Conservation (phyloP, 2,329 filamentous ascomycete species). For the Fusarium armeniacum region DNA sequence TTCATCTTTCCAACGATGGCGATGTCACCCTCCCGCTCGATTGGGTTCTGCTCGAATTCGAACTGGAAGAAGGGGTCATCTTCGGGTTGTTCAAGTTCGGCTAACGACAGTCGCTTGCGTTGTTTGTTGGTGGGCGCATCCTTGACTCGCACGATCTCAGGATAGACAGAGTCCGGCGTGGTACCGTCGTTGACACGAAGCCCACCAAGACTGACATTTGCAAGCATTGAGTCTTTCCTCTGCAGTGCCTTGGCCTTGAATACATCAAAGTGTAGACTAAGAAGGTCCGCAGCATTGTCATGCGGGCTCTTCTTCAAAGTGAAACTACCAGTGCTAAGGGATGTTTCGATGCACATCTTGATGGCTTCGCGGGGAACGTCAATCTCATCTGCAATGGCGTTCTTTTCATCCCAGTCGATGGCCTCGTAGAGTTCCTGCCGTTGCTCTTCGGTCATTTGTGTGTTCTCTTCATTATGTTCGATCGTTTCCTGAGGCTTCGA, state of each 20-base stretch:
- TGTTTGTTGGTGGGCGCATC: conserved; percentile 73
- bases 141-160: conserved; percentile 96
- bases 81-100: conserved; percentile 65
- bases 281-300: conserved; percentile 78
- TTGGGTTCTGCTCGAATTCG: conserved; percentile 92
- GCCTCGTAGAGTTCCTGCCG: conserved; percentile 96
- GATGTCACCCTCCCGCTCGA: conserved; percentile 92
- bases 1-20: conserved; percentile 92
- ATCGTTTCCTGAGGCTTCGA: conserved; percentile 74
- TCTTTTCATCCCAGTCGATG: conserved; percentile 98
- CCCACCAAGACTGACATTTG: conserved; percentile 90
- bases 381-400: conserved; percentile 86
- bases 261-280: conserved; percentile 93
- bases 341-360: conserved; percentile 92
- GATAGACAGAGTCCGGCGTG: conserved; percentile 89
- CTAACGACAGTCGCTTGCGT: conserved; percentile 65
- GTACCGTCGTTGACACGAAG: conserved; percentile 96
- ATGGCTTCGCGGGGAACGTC: conserved; percentile 92
- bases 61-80: conserved; percentile 91
- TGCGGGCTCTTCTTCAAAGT: conserved; percentile 82
- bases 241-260: conserved; percentile 93
- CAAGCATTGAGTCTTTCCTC: conserved; percentile 89
- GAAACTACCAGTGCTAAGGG: conserved; percentile 95
- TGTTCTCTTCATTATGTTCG: conserved; percentile 76
- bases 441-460: conserved; percentile 93